A percentile compares a stretch with the other conserved stretches of the same genome.
These are phyloP conservation scores for Kwoniella mangroviensis DNA, from an alignment of 768 basidiomycete genomes.

Conservation along the genomic window DNA sequence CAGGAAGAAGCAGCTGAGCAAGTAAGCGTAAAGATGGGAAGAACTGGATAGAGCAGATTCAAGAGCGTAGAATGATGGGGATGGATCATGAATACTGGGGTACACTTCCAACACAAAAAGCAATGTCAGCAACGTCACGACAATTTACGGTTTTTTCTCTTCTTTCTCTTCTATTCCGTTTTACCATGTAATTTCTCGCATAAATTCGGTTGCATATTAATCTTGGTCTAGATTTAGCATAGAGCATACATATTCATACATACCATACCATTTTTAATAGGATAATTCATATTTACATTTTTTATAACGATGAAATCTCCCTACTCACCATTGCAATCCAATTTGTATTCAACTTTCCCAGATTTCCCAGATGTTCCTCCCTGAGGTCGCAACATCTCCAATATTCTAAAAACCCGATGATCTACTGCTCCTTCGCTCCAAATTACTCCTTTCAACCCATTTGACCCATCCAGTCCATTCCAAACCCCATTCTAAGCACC, in stretches of 20 bases:
- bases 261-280: no score
- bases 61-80: no score
- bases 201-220: background rate
- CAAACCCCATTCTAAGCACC: background rate
- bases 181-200: background rate
- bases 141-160: background rate
- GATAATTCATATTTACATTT: background rate
- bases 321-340: background rate
- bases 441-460: background rate
- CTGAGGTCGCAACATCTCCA: no score
- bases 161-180: background rate
- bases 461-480: background rate
- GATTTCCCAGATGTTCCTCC: no score
- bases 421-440: background rate
- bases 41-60: no score
- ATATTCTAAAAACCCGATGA: background rate
- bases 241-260: background rate
- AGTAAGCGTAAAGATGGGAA: constrained; percentile 10
- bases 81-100: no score
- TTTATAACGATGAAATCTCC: background rate
- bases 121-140: background rate
- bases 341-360: no score
- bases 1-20: constrained; percentile 69
- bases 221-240: background rate
- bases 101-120: background rate